Evolutionary conservation across 345 rosid genomes (phyloP).

Genomic region (Excoecaria cochinchinensis): DNA sequence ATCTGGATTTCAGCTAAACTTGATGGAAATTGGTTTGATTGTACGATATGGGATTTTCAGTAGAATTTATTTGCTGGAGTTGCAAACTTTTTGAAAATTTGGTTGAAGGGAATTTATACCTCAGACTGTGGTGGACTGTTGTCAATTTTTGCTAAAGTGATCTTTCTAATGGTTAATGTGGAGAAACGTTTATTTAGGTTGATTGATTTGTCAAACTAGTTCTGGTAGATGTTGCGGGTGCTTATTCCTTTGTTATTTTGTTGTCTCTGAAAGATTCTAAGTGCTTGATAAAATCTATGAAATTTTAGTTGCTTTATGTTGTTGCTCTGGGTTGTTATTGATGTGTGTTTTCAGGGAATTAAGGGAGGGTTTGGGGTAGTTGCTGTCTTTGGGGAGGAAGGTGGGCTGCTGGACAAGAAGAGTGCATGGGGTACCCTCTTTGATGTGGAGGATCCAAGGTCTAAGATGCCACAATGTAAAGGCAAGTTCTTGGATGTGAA

Average conservation of each 20-base stretch:
- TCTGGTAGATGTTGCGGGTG: background rate
- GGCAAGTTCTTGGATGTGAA: constrained; percentile 84
- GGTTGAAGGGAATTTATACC: background rate
- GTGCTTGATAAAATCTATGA: background rate
- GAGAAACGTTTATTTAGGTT: background rate
- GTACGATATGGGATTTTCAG: background rate
- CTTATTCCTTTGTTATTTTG: background rate
- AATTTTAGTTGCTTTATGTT: background rate
- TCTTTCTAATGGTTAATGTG: background rate
- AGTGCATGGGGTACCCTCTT: constrained; percentile 70
- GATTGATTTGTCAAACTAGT: background rate
- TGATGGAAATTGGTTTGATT: background rate
- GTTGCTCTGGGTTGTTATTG: constrained; percentile 1
- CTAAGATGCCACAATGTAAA: constrained; percentile 70
- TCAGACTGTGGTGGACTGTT: background rate
- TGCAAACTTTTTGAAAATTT: background rate
- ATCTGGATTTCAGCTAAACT: constrained; percentile 12
- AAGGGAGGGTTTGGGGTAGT: constrained; percentile 68
- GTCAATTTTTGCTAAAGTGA: background rate
- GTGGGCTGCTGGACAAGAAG: constrained; percentile 67
- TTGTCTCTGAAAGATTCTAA: background rate
- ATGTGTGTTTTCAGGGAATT: constrained; percentile 46
- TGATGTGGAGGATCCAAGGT: constrained; percentile 94
- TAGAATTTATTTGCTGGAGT: background rate
- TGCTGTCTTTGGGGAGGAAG: constrained; percentile 78